These are phyloP conservation scores for Suillus paluster DNA, from an alignment of 768 basidiomycete species.

Conservation along the genomic window DNA sequence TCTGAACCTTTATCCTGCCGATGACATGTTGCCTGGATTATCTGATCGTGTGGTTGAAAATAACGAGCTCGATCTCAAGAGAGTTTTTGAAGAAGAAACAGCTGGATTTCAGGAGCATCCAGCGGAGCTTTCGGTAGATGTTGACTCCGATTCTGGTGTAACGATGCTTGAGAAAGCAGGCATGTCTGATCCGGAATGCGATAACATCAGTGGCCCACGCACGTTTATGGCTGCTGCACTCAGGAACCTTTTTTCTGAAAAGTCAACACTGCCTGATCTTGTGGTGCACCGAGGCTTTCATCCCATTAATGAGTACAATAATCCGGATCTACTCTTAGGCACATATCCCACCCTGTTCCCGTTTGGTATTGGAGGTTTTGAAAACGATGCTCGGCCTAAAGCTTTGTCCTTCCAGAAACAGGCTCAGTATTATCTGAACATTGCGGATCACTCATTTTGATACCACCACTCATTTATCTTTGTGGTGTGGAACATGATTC, in stretches of 20 bases:
- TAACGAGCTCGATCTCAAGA: constrained; percentile 1
- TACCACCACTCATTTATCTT: constrained; percentile 32
- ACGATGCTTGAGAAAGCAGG: too few species aligned
- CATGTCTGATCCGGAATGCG: not conserved
- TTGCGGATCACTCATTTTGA: constrained; percentile 24
- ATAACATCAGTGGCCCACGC: constrained; percentile 14
- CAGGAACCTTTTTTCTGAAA: constrained; percentile 17
- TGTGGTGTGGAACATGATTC: constrained; percentile 31
- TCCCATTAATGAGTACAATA: constrained; percentile 34
- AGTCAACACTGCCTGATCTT: constrained; percentile 21
- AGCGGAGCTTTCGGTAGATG: too few species aligned
- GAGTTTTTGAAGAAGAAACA: not conserved
- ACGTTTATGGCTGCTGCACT: constrained; percentile 27
- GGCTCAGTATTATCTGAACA: constrained; percentile 25
- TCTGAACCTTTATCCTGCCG: constrained; percentile 18
- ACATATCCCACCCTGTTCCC: constrained; percentile 37
- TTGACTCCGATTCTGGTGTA: too few species aligned
- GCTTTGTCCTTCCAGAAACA: constrained; percentile 24
- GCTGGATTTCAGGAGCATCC: not conserved
- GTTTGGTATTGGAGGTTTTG: constrained; percentile 35
- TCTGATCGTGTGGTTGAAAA: constrained; percentile 17
- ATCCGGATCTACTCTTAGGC: constrained; percentile 32
- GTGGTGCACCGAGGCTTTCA: constrained; percentile 18
- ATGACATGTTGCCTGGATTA: not conserved
- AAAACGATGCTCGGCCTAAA: constrained; percentile 15